phyloP scores from a whole-genome alignment of 148 eudicot species.

The Bassia scoparia region DNA sequence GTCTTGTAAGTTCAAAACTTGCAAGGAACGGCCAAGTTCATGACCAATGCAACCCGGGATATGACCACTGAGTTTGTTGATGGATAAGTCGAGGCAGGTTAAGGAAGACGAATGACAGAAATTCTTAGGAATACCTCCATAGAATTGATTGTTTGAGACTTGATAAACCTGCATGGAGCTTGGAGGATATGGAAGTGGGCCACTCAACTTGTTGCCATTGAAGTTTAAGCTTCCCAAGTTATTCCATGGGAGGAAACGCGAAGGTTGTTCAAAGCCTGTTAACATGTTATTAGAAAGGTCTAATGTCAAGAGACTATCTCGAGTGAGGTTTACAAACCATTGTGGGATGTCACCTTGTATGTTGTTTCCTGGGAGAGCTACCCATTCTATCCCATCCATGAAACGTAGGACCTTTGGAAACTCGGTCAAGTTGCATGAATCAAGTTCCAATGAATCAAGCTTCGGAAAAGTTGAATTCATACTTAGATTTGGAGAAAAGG shows the following conservation, averaged over 20 bases:
- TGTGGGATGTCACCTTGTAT: slow-evolving; percentile 15
- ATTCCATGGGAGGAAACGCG: slow-evolving; percentile 8
- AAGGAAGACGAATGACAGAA: slow-evolving; percentile 19
- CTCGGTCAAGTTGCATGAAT: slow-evolving; percentile 13
- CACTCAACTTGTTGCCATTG: slow-evolving; percentile 16
- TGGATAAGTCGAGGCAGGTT: slow-evolving; percentile 24
- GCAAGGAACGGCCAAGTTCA: background rate
- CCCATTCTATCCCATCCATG: background rate
- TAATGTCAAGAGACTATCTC: background rate
- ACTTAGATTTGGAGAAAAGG: background rate
- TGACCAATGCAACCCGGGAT: slow-evolving; percentile 28
- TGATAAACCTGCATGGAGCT: background rate
- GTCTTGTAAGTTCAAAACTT: slow-evolving; percentile 13
- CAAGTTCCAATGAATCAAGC: background rate
- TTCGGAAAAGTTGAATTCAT: slow-evolving; percentile 4
- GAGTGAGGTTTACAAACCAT: slow-evolving; percentile 27
- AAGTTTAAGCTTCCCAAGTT: background rate
- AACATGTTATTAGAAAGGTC: background rate
- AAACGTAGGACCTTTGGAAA: slow-evolving; percentile 9
- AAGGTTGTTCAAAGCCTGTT: slow-evolving; percentile 21
- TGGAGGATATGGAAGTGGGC: slow-evolving; percentile 31
- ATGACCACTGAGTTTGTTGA: slow-evolving; percentile 23
- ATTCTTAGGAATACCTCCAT: background rate
- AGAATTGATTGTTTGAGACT: background rate
- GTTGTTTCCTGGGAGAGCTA: background rate